Conservation (phyloP, 2,329 filamentous ascomycete genomes). For the Ophiostoma ips region DNA sequence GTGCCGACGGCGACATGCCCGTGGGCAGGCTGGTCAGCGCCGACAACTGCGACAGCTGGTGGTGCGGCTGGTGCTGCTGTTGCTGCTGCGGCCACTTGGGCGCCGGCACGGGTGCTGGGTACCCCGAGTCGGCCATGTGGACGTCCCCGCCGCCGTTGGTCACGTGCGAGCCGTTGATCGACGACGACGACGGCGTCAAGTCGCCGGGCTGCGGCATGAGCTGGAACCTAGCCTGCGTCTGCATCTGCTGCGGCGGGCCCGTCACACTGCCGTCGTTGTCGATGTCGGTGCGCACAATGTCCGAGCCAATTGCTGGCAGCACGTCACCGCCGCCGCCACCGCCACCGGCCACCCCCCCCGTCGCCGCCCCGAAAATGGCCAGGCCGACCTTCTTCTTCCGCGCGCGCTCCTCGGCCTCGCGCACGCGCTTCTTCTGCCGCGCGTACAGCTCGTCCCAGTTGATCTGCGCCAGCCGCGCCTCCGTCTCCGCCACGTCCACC, state of each 20-base stretch:
- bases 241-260: slow-evolving; percentile 8
- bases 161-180: slow-evolving; percentile 39
- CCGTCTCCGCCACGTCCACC: slow-evolving; percentile 73
- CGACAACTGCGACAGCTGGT: slow-evolving; percentile 50
- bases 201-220: slow-evolving; percentile 26
- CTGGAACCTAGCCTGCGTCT: slow-evolving; percentile 34
- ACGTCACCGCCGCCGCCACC: background rate
- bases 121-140: slow-evolving; percentile 20
- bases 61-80: too few relatives aligned
- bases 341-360: slow-evolving; percentile 1
- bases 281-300: slow-evolving; percentile 3
- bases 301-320: slow-evolving; percentile 4
- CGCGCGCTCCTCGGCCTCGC: slow-evolving; percentile 43
- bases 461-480: slow-evolving; percentile 38
- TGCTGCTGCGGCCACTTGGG: too few relatives aligned
- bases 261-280: slow-evolving; percentile 11
- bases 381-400: slow-evolving; percentile 50
- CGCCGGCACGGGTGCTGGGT: slow-evolving; percentile 32
- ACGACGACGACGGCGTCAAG: slow-evolving; percentile 16
- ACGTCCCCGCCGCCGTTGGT: slow-evolving; percentile 38
- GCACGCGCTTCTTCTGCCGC: slow-evolving; percentile 53
- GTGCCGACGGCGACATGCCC: slow-evolving; percentile 42
- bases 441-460: slow-evolving; percentile 75
- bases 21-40: slow-evolving; percentile 42
- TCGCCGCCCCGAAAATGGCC: slow-evolving; percentile 28